Conservation (phyloP, 306 rosid genomes). For the Ammopiptanthus mongolicus region DNA sequence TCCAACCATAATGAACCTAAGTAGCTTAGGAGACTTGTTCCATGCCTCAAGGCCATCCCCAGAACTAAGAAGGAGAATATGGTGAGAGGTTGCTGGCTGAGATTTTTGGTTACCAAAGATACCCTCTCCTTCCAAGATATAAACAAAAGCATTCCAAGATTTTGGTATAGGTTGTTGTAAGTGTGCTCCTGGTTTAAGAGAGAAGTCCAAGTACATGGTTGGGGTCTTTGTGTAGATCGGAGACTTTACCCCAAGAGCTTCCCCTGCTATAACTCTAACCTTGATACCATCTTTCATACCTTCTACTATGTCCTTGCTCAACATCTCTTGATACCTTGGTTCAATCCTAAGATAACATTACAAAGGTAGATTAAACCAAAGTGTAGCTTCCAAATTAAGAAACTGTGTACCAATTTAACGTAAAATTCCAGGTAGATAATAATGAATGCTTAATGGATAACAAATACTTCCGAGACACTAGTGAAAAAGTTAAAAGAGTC, state of each 20-base stretch:
- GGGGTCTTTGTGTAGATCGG: conserved; percentile 87
- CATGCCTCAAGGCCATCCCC: conserved; percentile 86
- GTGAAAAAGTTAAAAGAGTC: conserved; percentile 9
- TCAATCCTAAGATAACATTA: conserved; percentile 56
- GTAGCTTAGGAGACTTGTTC: conserved; percentile 64
- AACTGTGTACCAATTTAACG: background rate
- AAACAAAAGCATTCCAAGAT: conserved; percentile 88
- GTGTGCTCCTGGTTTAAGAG: conserved; percentile 71
- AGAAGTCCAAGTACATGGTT: conserved; percentile 87
- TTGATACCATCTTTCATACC: conserved; percentile 59
- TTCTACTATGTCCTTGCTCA: conserved; percentile 72
- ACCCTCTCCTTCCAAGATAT: conserved; percentile 90
- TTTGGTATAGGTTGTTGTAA: conserved; percentile 64
- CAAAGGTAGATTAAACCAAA: background rate
- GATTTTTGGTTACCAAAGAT: conserved; percentile 52
- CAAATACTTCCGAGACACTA: background rate
- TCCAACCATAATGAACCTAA: conserved; percentile 78
- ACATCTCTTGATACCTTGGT: conserved; percentile 85
- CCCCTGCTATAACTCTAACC: conserved; percentile 92
- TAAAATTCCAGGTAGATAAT: conserved; percentile 4
- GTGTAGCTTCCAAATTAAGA: conserved; percentile 17
- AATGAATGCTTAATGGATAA: background rate
- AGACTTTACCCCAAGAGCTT: conserved; percentile 81
- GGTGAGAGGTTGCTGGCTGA: conserved; percentile 47
- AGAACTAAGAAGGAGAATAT: conserved; percentile 70